Conservation (phyloP, 2,329 filamentous ascomycete species). For the Byssochlamys sp. region DNA sequence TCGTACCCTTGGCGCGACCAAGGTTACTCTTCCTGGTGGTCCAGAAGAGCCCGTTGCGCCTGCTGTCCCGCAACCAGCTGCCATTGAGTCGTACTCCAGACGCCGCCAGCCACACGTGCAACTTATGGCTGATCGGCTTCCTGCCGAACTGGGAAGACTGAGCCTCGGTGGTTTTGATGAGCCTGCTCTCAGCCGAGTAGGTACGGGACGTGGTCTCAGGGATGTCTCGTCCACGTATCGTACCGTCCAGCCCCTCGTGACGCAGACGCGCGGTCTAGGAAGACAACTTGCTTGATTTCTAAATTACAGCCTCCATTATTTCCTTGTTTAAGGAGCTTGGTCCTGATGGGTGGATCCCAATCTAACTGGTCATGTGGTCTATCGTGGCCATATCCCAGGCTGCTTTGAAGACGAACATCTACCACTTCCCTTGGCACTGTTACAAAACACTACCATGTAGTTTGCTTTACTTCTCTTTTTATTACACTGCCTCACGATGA, state of each 20-base stretch:
- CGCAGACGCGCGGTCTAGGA: conserved; percentile 27
- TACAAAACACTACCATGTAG: not conserved
- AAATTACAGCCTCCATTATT: conserved; percentile 4
- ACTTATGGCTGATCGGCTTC: conserved; percentile 16
- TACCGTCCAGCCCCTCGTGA: conserved; percentile 18
- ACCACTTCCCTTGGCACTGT: not conserved
- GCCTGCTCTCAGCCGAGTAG: conserved; percentile 9
- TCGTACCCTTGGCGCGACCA: conserved; percentile 59
- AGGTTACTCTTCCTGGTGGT: conserved; percentile 59
- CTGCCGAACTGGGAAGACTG: conserved; percentile 17
- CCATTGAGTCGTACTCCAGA: conserved; percentile 12
- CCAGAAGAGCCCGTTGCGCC: conserved; percentile 18
- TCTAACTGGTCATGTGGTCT: too few relatives aligned
- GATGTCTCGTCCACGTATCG: conserved; percentile 18
- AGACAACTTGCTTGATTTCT: conserved; percentile 29
- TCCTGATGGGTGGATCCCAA: too few relatives aligned
- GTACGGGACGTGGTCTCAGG: conserved; percentile 8
- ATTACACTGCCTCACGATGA: not conserved
- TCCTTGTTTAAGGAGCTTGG: too few relatives aligned
- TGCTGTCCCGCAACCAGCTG: conserved; percentile 8
- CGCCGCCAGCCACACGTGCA: conserved; percentile 14
- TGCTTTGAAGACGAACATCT: not conserved
- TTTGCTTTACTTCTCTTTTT: not conserved
- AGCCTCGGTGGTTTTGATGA: conserved; percentile 14
- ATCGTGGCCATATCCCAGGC: too few relatives aligned